These are phyloP conservation scores for Verticillium isaacii DNA, from an alignment of 2,329 filamentous ascomycete species.

Conservation along the genomic window DNA sequence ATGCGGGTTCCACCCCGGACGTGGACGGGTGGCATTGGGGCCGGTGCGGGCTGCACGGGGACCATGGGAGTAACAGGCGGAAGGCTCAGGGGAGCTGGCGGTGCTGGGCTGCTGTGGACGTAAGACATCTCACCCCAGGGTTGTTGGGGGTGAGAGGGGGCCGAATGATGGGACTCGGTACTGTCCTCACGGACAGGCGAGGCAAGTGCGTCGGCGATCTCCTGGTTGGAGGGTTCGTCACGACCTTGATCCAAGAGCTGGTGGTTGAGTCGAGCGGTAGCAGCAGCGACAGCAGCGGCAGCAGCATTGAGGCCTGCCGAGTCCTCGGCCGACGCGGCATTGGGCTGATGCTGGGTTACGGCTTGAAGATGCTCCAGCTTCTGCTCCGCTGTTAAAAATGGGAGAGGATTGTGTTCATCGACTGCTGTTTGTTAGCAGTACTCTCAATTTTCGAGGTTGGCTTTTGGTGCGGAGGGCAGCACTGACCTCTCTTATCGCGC, in stretches of 20 bases:
- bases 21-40: slow-evolving; percentile 12
- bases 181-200: slow-evolving; percentile 5
- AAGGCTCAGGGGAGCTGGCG: not conserved
- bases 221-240: slow-evolving; percentile 9
- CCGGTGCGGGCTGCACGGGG: not conserved
- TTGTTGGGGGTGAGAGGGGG: slow-evolving; percentile 22
- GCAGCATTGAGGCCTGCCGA: slow-evolving; percentile 49
- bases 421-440: slow-evolving; percentile 5
- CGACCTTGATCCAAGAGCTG: slow-evolving; percentile 33
- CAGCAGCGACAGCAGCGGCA: slow-evolving; percentile 48
- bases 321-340: slow-evolving; percentile 31
- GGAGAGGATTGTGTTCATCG: slow-evolving; percentile 8
- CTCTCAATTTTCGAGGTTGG: too few relatives aligned
- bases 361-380: slow-evolving; percentile 42
- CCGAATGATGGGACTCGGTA: slow-evolving; percentile 9
- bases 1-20: slow-evolving; percentile 48
- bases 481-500: slow-evolving; percentile 20
- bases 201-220: slow-evolving; percentile 7
- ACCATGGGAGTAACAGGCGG: slow-evolving; percentile 3
- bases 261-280: slow-evolving; percentile 49
- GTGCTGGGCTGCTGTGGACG: slow-evolving; percentile 25
- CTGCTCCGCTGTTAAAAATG: slow-evolving; percentile 35
- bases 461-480: too few relatives aligned
- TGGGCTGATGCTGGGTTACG: slow-evolving; percentile 27
- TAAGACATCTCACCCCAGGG: slow-evolving; percentile 53